phyloP scores from a whole-genome alignment of 148 eudicot species.

The Polygonum maritimum region DNA sequence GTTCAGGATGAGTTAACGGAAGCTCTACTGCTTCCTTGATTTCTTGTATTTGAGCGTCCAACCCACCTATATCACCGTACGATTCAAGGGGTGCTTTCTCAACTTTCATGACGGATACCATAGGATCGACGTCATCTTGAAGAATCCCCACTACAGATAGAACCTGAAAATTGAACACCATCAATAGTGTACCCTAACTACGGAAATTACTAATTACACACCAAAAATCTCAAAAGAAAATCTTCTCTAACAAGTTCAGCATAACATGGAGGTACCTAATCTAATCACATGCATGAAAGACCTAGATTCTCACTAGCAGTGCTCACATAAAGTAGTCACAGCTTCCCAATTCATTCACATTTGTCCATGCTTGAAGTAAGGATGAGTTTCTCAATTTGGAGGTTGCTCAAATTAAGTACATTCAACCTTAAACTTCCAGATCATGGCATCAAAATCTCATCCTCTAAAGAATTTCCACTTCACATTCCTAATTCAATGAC shows the following conservation, averaged over 20 bases:
- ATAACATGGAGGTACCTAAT: too few relatives aligned
- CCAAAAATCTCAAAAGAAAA: not conserved
- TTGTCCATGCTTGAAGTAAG: not conserved
- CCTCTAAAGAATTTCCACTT: not conserved
- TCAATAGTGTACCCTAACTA: not conserved
- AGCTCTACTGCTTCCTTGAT: constrained; percentile 37
- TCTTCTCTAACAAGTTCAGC: not conserved
- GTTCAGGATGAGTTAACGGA: constrained; percentile 37
- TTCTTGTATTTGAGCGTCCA: constrained; percentile 26
- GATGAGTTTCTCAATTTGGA: not conserved
- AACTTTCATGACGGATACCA: constrained; percentile 30
- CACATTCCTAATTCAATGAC: not conserved
- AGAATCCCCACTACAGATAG: constrained; percentile 21
- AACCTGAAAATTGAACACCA: constrained; percentile 3
- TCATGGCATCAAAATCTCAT: not conserved
- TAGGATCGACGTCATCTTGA: constrained; percentile 25
- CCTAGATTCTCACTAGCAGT: too few relatives aligned
- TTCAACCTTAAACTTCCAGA: not conserved
- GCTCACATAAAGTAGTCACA: not conserved
- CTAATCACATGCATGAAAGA: too few relatives aligned
- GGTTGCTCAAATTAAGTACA: not conserved
- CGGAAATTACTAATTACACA: not conserved
- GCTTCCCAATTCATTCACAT: not conserved
- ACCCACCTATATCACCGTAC: constrained; percentile 26
- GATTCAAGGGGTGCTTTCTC: constrained; percentile 29